These are phyloP conservation scores for Athelia psychrophila DNA, from an alignment of 1,284 basidiomycete species.

Conservation along the genomic window DNA sequence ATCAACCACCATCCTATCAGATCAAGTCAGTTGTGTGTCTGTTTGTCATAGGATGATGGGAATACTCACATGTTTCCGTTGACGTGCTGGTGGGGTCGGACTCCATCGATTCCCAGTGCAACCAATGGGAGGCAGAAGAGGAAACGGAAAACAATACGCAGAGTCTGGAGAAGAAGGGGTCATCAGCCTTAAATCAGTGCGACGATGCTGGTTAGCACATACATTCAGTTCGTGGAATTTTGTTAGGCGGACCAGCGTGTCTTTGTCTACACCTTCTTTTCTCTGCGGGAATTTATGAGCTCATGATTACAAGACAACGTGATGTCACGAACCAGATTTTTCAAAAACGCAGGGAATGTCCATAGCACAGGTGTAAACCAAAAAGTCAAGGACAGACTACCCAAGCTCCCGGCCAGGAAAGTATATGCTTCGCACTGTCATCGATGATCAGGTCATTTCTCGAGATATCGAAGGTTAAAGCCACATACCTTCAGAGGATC, in stretches of 20 bases:
- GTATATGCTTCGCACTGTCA: slow-evolving; percentile 64
- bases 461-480: background rate
- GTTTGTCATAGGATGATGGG: background rate
- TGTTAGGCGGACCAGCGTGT: slow-evolving; percentile 64
- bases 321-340: slow-evolving; percentile 45
- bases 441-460: background rate
- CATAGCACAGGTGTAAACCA: slow-evolving; percentile 70
- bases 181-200: background rate
- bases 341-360: slow-evolving; percentile 64
- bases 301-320: background rate
- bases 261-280: slow-evolving; percentile 55
- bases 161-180: slow-evolving; percentile 38
- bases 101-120: slow-evolving; percentile 65
- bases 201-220: slow-evolving; percentile 19
- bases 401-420: slow-evolving; percentile 67
- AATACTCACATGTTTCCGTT: slow-evolving; percentile 52
- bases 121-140: slow-evolving; percentile 61
- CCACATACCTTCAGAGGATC: slow-evolving; percentile 54
- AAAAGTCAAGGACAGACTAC: slow-evolving; percentile 60
- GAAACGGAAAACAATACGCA: slow-evolving; percentile 70
- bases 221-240: slow-evolving; percentile 81
- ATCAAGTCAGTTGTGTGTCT: slow-evolving; percentile 1
- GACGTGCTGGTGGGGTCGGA: slow-evolving; percentile 55
- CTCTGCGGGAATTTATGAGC: slow-evolving; percentile 29
- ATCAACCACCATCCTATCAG: slow-evolving; percentile 34